A percentile compares a stretch with the other conserved stretches of the same genome.
Evolutionary conservation across 331 rosid species (phyloP).

Genomic region (Quercus lobata): DNA sequence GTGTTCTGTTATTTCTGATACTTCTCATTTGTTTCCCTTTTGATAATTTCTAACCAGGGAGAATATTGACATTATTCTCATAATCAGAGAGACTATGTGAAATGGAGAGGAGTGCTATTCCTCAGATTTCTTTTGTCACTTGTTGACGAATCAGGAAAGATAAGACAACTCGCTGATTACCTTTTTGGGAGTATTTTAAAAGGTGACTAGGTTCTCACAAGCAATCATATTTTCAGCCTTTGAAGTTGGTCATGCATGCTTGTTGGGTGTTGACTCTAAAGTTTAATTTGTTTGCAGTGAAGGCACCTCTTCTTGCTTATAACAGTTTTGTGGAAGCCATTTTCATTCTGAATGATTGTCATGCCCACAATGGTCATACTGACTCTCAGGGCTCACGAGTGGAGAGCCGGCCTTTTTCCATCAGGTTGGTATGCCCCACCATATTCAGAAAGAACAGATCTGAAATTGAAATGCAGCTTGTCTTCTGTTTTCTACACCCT

Average conservation of each 20-base stretch:
- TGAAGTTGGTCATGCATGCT: no score
- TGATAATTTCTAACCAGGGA: conserved; percentile 2
- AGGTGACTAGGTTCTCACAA: no score
- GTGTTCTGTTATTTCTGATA: background rate
- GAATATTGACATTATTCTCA: conserved; percentile 7
- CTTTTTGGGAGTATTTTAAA: no score
- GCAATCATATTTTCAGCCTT: no score
- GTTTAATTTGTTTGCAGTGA: no score
- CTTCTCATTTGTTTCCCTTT: conserved; percentile 10
- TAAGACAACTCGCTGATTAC: conserved; percentile 65
- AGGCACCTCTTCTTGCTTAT: no score
- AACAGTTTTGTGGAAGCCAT: no score
- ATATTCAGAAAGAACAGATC: conserved; percentile 2
- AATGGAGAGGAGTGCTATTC: conserved; percentile 97
- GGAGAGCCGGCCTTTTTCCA: conserved; percentile 67
- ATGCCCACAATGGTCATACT: conserved; percentile 57
- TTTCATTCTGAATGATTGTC: conserved; percentile 79
- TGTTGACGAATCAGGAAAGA: conserved; percentile 92
- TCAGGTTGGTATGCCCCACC: conserved; percentile 49
- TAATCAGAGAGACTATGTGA: conserved; percentile 88
- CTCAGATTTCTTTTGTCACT: conserved; percentile 91
- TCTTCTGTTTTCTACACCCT: no score
- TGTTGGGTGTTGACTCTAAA: no score
- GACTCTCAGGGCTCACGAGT: conserved; percentile 48
- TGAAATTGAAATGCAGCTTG: background rate